Conservation (phyloP, 495 filamentous ascomycete genomes). For the Trichocladium antarcticum region DNA sequence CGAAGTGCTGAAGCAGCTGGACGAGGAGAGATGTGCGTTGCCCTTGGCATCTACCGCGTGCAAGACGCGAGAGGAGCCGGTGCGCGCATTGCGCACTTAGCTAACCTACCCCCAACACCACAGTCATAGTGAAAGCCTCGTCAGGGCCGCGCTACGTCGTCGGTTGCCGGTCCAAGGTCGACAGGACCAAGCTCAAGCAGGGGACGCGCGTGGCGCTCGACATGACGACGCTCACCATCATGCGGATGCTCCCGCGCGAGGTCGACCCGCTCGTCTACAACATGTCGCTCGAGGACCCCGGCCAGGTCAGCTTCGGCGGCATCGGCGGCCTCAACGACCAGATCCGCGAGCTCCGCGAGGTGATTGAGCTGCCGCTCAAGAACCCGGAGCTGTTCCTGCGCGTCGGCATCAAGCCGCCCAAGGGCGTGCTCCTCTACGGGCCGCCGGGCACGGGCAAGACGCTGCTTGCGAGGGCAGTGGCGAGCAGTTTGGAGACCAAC, state of each 20-base stretch:
- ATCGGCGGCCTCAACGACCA: slow-evolving; percentile 99
- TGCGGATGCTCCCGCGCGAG: slow-evolving; percentile 98
- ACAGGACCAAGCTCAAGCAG: slow-evolving; percentile 93
- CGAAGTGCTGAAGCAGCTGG: slow-evolving; percentile 95
- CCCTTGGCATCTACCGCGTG: neutral
- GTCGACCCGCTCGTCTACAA: slow-evolving; percentile 99
- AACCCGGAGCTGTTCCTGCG: slow-evolving; percentile 95
- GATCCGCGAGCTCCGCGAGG: slow-evolving; percentile 93
- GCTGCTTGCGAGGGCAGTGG: slow-evolving; percentile 85
- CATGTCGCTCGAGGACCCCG: slow-evolving; percentile 98
- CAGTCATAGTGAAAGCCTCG: slow-evolving; percentile 72
- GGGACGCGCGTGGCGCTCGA: slow-evolving; percentile 96
- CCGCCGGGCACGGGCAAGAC: slow-evolving; percentile 98
- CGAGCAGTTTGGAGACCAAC: slow-evolving; percentile 94
- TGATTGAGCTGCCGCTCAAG: slow-evolving; percentile 96
- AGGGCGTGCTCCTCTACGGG: slow-evolving; percentile 96
- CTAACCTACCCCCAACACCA: neutral
- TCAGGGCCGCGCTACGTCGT: slow-evolving; percentile 97
- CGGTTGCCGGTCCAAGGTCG: slow-evolving; percentile 95
- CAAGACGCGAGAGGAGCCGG: neutral
- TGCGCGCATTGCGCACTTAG: too few species aligned
- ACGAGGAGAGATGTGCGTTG: slow-evolving; percentile 90
- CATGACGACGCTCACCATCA: slow-evolving; percentile 99
- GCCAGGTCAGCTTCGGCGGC: slow-evolving; percentile 95
- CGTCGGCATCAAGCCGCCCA: slow-evolving; percentile 98